phyloP scores from a whole-genome alignment of 2,329 filamentous ascomycete genomes.

The Diaporthe citrichinensis region DNA sequence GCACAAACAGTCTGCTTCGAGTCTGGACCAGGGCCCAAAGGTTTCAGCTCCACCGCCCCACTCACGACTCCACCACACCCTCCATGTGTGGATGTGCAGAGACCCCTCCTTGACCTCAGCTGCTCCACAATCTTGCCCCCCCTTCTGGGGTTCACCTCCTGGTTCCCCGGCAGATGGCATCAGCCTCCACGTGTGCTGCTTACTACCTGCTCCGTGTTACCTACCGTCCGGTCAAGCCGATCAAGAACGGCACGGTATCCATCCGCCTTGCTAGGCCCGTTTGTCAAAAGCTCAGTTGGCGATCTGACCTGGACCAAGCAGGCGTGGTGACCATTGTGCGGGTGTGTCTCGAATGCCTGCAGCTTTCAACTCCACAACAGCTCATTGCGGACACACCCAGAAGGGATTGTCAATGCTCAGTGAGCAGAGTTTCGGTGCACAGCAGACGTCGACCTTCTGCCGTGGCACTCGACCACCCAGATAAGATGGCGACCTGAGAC shows the following conservation, averaged over 20 bases:
- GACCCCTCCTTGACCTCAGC: conserved; percentile 2
- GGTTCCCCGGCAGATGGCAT: conserved; percentile 7
- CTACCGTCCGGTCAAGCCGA: background rate
- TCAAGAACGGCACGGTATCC: background rate
- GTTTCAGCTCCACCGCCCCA: conserved; percentile 20
- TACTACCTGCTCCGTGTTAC: background rate
- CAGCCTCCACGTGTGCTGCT: conserved; percentile 7
- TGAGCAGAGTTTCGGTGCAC: background rate
- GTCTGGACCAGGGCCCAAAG: conserved; percentile 18
- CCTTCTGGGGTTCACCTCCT: conserved; percentile 7
- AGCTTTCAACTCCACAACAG: background rate
- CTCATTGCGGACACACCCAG: background rate
- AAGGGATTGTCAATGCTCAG: background rate
- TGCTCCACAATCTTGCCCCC: background rate
- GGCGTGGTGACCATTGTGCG: background rate
- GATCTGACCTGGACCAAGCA: background rate
- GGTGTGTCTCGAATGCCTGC: background rate
- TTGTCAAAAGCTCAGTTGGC: background rate
- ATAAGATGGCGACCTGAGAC: conserved; percentile 1
- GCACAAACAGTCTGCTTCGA: conserved; percentile 15
- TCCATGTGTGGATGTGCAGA: background rate
- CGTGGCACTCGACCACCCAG: background rate
- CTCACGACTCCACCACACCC: background rate
- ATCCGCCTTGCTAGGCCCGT: background rate
- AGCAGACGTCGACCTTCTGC: background rate